Evolutionary conservation across 2,329 filamentous ascomycete genomes (phyloP).

Genomic region (Trichoderma lentiforme): DNA sequence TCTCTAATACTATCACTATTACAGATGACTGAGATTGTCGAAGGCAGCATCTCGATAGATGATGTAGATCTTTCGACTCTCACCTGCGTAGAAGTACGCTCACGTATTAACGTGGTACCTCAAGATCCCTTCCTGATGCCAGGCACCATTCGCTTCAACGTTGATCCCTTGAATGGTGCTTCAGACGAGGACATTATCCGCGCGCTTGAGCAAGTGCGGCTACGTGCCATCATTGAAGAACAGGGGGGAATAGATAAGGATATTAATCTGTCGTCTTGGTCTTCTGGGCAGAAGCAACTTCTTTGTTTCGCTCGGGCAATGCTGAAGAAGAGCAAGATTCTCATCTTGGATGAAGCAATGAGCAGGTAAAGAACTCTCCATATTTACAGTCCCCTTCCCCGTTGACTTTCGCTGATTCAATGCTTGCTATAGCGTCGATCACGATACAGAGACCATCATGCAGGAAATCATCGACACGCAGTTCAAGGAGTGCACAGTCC

Average conservation of each 20-base stretch:
- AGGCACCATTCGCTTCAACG: constrained; percentile 47
- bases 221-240: constrained; percentile 39
- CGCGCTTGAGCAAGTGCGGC: constrained; percentile 43
- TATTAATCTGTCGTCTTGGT: constrained; percentile 32
- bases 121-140: constrained; percentile 51
- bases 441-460: constrained; percentile 32
- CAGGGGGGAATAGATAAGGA: constrained; percentile 37
- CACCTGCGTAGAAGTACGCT: constrained; percentile 23
- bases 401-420: neutral
- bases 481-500: constrained; percentile 48
- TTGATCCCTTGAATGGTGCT: constrained; percentile 40
- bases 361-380: constrained; percentile 27
- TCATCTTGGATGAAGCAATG: constrained; percentile 40
- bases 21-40: constrained; percentile 43
- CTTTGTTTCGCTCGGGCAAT: constrained; percentile 39
- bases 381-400: neutral
- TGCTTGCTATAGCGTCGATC: constrained; percentile 29
- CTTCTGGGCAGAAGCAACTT: constrained; percentile 44
- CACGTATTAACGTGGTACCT: constrained; percentile 42
- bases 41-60: constrained; percentile 44
- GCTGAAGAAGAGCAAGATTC: constrained; percentile 33
- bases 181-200: constrained; percentile 40
- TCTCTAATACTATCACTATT: constrained; percentile 43
- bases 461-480: constrained; percentile 32
- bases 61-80: constrained; percentile 35